Evolutionary conservation across 2,329 filamentous ascomycete genomes (phyloP).

Genomic region (Emydomyces testavorans): DNA sequence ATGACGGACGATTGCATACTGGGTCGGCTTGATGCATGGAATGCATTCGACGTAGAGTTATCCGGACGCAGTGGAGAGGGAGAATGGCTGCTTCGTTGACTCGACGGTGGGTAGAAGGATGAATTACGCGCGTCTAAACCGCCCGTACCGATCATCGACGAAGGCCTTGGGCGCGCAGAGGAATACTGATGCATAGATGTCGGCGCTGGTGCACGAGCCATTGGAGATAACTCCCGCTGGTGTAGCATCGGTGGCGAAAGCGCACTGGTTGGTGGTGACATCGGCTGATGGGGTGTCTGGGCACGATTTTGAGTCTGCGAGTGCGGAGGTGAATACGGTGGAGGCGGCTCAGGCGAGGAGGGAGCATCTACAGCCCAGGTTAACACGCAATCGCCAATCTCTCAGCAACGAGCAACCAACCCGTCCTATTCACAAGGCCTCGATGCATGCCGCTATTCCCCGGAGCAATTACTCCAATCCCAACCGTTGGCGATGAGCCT

Average conservation of each 20-base stretch:
- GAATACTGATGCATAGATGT: conserved; percentile 1
- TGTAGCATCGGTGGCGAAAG: conserved; percentile 7
- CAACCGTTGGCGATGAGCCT: conserved; percentile 11
- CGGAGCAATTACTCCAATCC: conserved; percentile 10
- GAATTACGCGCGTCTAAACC: background rate
- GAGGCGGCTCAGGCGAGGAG: conserved; percentile 19
- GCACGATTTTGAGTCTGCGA: conserved; percentile 6
- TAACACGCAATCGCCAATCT: background rate
- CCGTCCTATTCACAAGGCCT: background rate
- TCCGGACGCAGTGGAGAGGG: background rate
- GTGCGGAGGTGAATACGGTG: conserved; percentile 17
- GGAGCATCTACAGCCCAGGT: conserved; percentile 6
- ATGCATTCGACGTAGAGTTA: background rate
- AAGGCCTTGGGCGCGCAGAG: conserved; percentile 10
- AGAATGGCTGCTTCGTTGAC: background rate
- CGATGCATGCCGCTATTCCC: background rate
- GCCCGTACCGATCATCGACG: conserved; percentile 11
- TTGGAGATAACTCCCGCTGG: conserved; percentile 7
- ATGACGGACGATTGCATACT: background rate
- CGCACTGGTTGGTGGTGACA: conserved; percentile 3
- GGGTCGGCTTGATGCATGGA: background rate
- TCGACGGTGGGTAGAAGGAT: background rate
- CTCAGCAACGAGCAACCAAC: background rate
- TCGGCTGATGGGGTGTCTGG: conserved; percentile 10
- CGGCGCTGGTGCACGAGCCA: background rate